Evolutionary conservation across 2,329 filamentous ascomycete species (phyloP).

Genomic region (Trichoderma polysporum): DNA sequence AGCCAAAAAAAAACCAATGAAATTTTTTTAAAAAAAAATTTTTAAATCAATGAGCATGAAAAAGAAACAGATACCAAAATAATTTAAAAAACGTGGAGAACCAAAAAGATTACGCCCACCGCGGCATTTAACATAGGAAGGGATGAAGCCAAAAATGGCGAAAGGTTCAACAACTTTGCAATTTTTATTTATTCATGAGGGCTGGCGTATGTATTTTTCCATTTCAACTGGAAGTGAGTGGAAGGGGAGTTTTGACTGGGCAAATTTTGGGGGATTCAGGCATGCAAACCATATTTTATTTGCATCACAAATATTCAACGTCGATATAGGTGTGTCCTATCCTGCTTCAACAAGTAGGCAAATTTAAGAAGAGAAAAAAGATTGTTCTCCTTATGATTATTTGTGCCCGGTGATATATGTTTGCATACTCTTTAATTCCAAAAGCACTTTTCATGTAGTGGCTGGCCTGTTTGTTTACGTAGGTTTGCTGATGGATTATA

Average conservation of each 20-base stretch:
- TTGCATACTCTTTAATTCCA: background rate
- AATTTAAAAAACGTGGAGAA: constrained; percentile 6
- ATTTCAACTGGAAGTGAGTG: constrained; percentile 18
- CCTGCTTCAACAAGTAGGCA: constrained; percentile 24
- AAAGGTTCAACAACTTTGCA: constrained; percentile 31
- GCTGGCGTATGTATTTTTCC: constrained; percentile 26
- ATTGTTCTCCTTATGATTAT: background rate
- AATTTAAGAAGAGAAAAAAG: background rate
- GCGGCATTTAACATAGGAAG: constrained; percentile 28
- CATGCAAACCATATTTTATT: constrained; percentile 11
- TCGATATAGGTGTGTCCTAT: constrained; percentile 13
- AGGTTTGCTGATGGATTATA: background rate
- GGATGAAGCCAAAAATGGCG: constrained; percentile 22
- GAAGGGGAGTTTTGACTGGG: constrained; percentile 24
- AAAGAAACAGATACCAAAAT: constrained; percentile 18
- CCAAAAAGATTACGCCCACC: constrained; percentile 17
- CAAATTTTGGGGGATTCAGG: constrained; percentile 8
- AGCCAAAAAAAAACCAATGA: background rate
- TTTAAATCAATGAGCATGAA: background rate
- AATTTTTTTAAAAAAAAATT: too few species aligned
- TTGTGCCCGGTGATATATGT: background rate
- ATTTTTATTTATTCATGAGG: constrained; percentile 17
- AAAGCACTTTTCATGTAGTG: background rate
- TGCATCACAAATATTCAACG: constrained; percentile 22
- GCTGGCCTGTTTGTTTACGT: too few species aligned